phyloP scores from a whole-genome alignment of 2,329 filamentous ascomycete genomes.

The Nemania sp. region DNA sequence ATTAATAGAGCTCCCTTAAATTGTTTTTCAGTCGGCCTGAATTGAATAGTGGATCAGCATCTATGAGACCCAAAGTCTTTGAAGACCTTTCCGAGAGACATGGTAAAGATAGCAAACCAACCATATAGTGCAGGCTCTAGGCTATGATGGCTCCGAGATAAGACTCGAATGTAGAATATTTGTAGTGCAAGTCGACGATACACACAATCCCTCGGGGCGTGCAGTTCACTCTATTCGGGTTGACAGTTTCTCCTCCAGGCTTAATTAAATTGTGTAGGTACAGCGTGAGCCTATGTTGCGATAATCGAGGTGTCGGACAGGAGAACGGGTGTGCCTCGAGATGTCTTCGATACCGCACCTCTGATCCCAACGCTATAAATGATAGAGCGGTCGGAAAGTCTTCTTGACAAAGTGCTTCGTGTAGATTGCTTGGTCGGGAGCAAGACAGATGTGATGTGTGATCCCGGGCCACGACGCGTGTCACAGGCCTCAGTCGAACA shows the following conservation, averaged over 20 bases:
- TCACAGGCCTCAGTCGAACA: no score
- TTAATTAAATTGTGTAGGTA: neutral
- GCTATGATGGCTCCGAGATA: neutral
- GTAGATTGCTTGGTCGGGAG: no score
- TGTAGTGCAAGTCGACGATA: neutral
- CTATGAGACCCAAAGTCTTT: neutral
- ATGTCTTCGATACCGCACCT: neutral
- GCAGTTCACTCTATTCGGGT: neutral
- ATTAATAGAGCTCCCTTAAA: neutral
- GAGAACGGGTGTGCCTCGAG: neutral
- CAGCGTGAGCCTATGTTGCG: neutral
- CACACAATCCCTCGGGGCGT: neutral
- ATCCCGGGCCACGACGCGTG: no score
- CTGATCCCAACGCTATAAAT: conserved; percentile 4
- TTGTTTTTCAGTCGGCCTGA: neutral
- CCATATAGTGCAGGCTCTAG: neutral
- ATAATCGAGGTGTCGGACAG: neutral
- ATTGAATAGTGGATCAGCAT: conserved; percentile 10
- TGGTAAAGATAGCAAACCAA: conserved; percentile 2
- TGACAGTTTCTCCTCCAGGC: neutral
- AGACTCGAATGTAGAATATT: neutral
- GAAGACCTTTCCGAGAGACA: no score
- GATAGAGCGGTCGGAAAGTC: neutral
- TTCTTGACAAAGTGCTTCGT: conserved; percentile 1
- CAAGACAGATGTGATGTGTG: no score